Evolutionary conservation across 2,329 filamentous ascomycete genomes (phyloP), one percentile per base, ranked within the genome.

Genomic region (Diaporthe humulicola): DNA sequence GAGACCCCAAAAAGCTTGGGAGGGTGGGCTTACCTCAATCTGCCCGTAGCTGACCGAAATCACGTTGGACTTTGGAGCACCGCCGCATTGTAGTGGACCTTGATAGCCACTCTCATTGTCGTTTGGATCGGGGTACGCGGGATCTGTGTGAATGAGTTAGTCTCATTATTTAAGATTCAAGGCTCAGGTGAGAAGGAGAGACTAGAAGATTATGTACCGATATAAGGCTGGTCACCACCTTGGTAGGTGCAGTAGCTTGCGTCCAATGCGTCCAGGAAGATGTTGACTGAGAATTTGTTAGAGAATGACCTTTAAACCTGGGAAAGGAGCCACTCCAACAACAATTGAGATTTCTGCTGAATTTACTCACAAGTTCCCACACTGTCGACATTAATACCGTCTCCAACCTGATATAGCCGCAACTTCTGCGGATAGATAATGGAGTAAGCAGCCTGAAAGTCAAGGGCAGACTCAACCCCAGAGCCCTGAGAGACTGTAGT

Each of bases 21-120:
- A 6, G 22, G 12, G 3, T 8, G 19, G 22, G 0, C 45, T 19
- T 38, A 67, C 64, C 81, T 92, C 90, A 57, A 87, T 85, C 56
- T 87, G 87, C 61, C 89, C 89, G 79, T 91, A 91, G 4, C 87
- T 89, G 77, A 92, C 88, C 50, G 85, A 87, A 75, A 90, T 86
- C 9, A 91, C 89, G 76, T 90, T 89, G 14, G 89, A 88, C 3
- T 89, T 87, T 77, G 86, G 84, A 82, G 81, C 82, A 17, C 79
- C 78, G 56, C 81, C 82, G 76, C 81, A 84, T 76, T 81, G 79
- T 28, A 83, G 80, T 56, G 80, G 74, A 28, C 87, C 87, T 74
- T 87, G 86, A 81, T 89, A 90, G 33, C 88, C 88, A 40, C 83
- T 86, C 64, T 67, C 30, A 14, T 67, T 67, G 0, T 79, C 30